These are phyloP conservation scores for Cytospora paraplurivora DNA, from an alignment of 2,329 filamentous ascomycete species.

Conservation along the genomic window DNA sequence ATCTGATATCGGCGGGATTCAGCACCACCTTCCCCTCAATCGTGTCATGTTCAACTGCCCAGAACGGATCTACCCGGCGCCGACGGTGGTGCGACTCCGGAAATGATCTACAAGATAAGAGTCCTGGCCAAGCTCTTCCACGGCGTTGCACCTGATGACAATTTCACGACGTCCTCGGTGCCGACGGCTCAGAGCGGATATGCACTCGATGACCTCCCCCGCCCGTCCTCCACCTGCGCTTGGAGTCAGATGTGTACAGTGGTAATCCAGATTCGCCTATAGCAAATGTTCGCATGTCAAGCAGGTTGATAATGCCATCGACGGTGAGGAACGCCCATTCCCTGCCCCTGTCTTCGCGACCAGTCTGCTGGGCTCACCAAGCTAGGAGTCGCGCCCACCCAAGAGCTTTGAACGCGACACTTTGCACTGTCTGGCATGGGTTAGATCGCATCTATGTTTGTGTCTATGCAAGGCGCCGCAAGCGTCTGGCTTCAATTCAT, in stretches of 20 bases:
- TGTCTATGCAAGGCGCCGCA: not conserved
- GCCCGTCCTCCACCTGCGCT: not conserved
- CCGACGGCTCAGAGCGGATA: constrained; percentile 4
- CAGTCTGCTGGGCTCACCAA: not conserved
- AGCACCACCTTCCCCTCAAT: constrained; percentile 25
- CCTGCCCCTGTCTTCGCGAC: not conserved
- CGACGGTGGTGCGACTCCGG: constrained; percentile 8
- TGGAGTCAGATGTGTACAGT: not conserved
- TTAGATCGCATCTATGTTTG: too few species aligned
- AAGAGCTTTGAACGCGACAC: too few species aligned
- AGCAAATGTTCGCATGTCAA: too few species aligned
- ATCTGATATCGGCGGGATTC: constrained; percentile 23
- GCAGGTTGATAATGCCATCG: not conserved
- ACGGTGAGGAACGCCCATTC: not conserved
- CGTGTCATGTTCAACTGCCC: constrained; percentile 23
- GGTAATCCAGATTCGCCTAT: too few species aligned
- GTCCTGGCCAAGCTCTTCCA: constrained; percentile 6
- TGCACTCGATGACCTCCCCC: not conserved
- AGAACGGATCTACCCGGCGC: constrained; percentile 28
- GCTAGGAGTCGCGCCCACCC: not conserved
- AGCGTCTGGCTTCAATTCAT: not conserved
- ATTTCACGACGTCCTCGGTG: constrained; percentile 2
- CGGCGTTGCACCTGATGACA: constrained; percentile 1
- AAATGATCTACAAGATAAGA: constrained; percentile 13
- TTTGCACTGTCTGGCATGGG: too few species aligned